These are phyloP conservation scores for Penicillium atrosanguineum DNA, from an alignment of 495 filamentous ascomycete genomes.

Conservation along the genomic window DNA sequence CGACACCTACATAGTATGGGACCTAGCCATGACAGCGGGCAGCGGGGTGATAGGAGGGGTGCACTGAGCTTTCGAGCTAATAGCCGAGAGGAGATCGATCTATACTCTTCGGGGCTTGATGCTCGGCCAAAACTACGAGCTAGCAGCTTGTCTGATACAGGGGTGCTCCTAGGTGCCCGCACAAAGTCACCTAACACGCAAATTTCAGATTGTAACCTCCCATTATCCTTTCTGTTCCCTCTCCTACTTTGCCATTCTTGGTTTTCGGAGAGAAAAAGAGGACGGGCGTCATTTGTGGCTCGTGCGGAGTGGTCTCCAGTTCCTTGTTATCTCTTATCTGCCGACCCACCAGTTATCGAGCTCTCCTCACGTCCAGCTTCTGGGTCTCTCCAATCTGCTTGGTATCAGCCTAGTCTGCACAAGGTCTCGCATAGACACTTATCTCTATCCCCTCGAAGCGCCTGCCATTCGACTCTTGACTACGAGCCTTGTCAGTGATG, in stretches of 20 bases:
- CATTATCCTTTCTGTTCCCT: not conserved
- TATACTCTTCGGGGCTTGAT: not conserved
- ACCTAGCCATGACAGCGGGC: not conserved
- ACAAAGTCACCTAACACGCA: not conserved
- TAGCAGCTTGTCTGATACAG: not conserved
- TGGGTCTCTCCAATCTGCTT: conserved; percentile 1
- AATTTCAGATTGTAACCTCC: not conserved
- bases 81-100: no score
- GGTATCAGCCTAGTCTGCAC: not conserved
- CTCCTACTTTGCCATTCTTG: not conserved
- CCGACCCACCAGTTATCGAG: conserved; percentile 10
- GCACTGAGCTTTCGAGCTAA: no score
- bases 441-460: not conserved
- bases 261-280: not conserved
- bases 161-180: not conserved
- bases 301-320: conserved; percentile 10
- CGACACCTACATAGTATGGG: not conserved
- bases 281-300: not conserved
- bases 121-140: not conserved
- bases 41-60: not conserved
- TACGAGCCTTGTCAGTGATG: conserved; percentile 16
- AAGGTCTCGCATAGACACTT: not conserved
- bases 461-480: conserved; percentile 9
- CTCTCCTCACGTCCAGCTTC: conserved; percentile 1
- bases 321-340: conserved; percentile 16